Base-by-base conservation (phyloP, 2,329 filamentous ascomycete genomes). In the Phyllachora maydis region DNA sequence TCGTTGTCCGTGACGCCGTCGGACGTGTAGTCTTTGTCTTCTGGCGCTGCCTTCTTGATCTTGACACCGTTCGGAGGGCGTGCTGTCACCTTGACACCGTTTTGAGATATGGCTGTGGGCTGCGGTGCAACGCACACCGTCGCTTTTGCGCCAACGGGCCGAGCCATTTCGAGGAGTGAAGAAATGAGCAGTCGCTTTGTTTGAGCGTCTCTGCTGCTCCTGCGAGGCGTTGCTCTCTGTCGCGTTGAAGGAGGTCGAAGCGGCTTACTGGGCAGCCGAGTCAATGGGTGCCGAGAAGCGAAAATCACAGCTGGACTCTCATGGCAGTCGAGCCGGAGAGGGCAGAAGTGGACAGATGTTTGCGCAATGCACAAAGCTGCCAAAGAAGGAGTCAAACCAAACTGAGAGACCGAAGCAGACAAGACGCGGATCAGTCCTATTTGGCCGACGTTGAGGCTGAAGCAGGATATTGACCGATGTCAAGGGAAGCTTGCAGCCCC, bases 1-100 rank as follows among this genome's bases (percentile, higher is more conserved):
- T 95, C 82, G 53, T 93, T 73, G 54, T 98, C 78, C 34, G 66
- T 61, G 26, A 95, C 76, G 23, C 76, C 77, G 23, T 79, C 68
- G 2, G 76, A 82, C 27, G 69, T 64, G 53, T 79, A 83, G 39
- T 73, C 67, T n/a, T n/a, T n/a, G n/a, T n/a, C n/a, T n/a, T n/a
- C n/a, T n/a, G n/a, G n/a, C n/a, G n/a, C n/a, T n/a, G n/a, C n/a
- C 23, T 52, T 45, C 35, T 43, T 42, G 28, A 26, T 30, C 33
- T 38, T 37, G 16, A 22, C 14, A 12, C 40, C 30, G 26, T 42
- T 41, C 21, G 35, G 30, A 27, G 41, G 42, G 20, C 34, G 22
- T 26, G 40, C 41, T n/a, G 36, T 31, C 20, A n/a, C n/a, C n/a
- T n/a, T n/a, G n/a, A n/a, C n/a, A n/a, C n/a, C n/a, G n/a, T n/a